These are phyloP conservation scores for Fragosphaeria purpurea DNA, from an alignment of 2,329 filamentous ascomycete species.

Conservation along the genomic window DNA sequence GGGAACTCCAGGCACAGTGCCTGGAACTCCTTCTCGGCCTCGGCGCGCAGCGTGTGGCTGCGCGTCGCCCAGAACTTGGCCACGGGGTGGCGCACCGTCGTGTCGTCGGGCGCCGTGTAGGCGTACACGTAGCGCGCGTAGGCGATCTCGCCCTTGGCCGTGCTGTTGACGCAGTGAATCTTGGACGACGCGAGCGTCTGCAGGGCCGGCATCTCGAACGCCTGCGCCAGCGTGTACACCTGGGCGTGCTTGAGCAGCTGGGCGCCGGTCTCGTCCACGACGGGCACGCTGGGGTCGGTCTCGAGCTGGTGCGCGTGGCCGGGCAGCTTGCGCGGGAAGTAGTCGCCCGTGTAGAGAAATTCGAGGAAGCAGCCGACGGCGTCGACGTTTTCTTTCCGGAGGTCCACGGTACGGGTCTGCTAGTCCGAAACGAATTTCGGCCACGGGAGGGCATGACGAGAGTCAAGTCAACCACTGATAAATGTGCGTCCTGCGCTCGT, in stretches of 20 bases:
- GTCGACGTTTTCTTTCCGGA: conserved; percentile 58
- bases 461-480: no score
- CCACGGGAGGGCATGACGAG: no score
- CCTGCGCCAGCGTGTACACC: conserved; percentile 80
- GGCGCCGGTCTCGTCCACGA: conserved; percentile 65
- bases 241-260: conserved; percentile 83
- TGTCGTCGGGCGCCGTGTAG: conserved; percentile 59
- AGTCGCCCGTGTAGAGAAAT: conserved; percentile 76
- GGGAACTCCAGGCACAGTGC: conserved; percentile 78
- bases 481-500: no score
- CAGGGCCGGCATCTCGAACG: conserved; percentile 57
- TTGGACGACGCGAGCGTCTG: conserved; percentile 74
- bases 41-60: conserved; percentile 69
- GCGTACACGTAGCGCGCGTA: conserved; percentile 88
- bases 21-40: conserved; percentile 80
- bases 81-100: conserved; percentile 66
- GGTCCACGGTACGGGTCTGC: conserved; percentile 56
- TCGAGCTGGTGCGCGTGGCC: conserved; percentile 57
- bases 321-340: conserved; percentile 63
- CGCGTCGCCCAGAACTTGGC: conserved; percentile 85
- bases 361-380: conserved; percentile 72
- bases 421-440: no score
- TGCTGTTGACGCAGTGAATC: conserved; percentile 84
- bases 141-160: conserved; percentile 78
- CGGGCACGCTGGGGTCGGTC: conserved; percentile 52